A percentile compares a stretch with the other conserved stretches of the same genome.
These are phyloP conservation scores for Flagelloscypha sp. DNA, from an alignment of 768 basidiomycete species.

Conservation along the genomic window DNA sequence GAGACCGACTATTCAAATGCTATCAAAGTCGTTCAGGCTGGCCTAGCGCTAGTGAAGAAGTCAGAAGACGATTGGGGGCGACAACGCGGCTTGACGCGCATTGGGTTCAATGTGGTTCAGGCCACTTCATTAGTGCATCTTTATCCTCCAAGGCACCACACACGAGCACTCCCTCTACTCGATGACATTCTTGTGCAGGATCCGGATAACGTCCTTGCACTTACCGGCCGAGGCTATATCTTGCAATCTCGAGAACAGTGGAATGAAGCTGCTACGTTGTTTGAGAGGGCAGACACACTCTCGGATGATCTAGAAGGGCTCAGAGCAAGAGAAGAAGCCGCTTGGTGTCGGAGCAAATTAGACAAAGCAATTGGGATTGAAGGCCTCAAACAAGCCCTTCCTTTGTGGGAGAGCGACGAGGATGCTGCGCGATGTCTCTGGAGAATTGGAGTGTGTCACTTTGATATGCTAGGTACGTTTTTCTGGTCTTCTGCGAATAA, in stretches of 20 bases:
- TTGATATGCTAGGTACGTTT: constrained; percentile 61
- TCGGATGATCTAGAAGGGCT: constrained; percentile 39
- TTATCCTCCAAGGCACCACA: constrained; percentile 85
- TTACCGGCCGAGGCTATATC: constrained; percentile 73
- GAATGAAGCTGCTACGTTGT: constrained; percentile 55
- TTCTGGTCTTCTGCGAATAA: not conserved
- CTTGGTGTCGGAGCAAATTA: constrained; percentile 71
- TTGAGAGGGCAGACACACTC: constrained; percentile 46
- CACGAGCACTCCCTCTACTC: constrained; percentile 65
- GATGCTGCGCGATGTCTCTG: constrained; percentile 77
- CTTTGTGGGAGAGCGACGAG: constrained; percentile 34
- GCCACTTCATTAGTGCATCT: constrained; percentile 76
- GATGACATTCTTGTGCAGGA: constrained; percentile 60
- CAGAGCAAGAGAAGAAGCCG: constrained; percentile 71
- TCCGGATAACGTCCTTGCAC: constrained; percentile 51
- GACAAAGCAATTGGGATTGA: constrained; percentile 37
- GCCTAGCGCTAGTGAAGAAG: constrained; percentile 46
- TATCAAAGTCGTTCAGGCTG: constrained; percentile 63
- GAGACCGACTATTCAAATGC: constrained; percentile 71
- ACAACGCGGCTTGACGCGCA: constrained; percentile 42
- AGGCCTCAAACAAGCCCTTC: constrained; percentile 41
- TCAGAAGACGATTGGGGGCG: constrained; percentile 52
- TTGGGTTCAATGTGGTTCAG: constrained; percentile 63
- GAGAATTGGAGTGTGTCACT: constrained; percentile 72
- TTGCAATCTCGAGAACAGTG: constrained; percentile 57